A percentile compares a stretch with the other conserved stretches of the same genome.
Conservation (phyloP, 164 flowering plant species). For the Liriodendron chinense region DNA sequence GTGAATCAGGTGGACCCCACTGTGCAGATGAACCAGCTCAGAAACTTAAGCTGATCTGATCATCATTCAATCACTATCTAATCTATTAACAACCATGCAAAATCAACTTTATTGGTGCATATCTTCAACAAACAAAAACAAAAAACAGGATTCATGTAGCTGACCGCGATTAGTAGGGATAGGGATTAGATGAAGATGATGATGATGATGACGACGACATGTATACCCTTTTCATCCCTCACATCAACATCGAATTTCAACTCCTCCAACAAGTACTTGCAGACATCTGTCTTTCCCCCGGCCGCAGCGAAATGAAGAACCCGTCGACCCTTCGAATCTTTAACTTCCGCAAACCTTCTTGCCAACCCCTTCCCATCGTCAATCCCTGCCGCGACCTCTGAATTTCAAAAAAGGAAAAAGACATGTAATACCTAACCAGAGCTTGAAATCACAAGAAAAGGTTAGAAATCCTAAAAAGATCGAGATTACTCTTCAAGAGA, state of each 20-base stretch:
- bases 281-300: slow-evolving; percentile 83
- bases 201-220: too few species aligned
- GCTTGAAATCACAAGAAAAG: background rate
- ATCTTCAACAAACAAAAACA: too few species aligned
- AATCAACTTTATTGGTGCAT: too few species aligned
- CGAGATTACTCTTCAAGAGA: slow-evolving; percentile 67
- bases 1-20: too few species aligned
- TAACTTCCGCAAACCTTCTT: slow-evolving; percentile 63
- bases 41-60: too few species aligned
- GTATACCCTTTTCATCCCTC: slow-evolving; percentile 78
- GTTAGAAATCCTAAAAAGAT: background rate
- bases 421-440: background rate
- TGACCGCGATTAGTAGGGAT: too few species aligned
- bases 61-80: too few species aligned
- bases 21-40: too few species aligned
- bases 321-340: slow-evolving; percentile 89
- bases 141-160: too few species aligned
- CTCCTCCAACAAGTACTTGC: slow-evolving; percentile 84
- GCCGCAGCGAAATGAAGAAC: slow-evolving; percentile 94
- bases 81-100: too few species aligned
- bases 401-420: background rate
- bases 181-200: too few species aligned
- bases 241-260: slow-evolving; percentile 66
- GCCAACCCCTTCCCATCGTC: slow-evolving; percentile 63
- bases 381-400: slow-evolving; percentile 70